Evolutionary conservation across 768 basidiomycete species (phyloP), one percentile per base, ranked within the genome.

Genomic region (Boletus rubropictus): DNA sequence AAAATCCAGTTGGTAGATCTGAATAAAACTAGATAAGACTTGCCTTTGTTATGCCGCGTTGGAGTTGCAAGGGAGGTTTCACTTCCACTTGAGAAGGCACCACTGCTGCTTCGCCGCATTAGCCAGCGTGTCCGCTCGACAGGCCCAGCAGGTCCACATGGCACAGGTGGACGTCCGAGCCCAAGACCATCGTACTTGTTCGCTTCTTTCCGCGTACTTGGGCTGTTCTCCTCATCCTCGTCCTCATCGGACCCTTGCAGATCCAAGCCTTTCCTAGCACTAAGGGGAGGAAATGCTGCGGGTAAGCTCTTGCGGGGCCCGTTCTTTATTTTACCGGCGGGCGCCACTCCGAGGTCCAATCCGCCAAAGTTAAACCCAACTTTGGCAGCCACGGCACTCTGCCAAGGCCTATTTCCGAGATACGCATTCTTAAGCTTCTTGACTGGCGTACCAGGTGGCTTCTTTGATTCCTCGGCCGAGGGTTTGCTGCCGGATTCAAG

Each of bases 371-470:
- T 70, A 25, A 77, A 73, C 24, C 72, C 70, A 39, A 87, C 79
- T 62, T 84, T 87, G 53, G 74, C 65, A 12, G 86, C 76, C 17
- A 89, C 77, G 4, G 86, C 86, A 58, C 87, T 89, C 63, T 88
- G 86, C 86, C 86, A 89, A 4, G 83, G 85, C 9, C 86, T 72
- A 41, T 79, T 76, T 49, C 72, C 70, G 29, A 83, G 67, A 58
- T 78, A 72, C 33, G 76, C 73, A 18, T 78, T 81, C 66, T 82
- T 82, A 48, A 73, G 63, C 59, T 75, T 81, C 73, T 90, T 90
- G n/a, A 88, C 84, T 1, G 88, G 88, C 12, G 88, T 90, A 0
- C 84, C 86, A 1, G 88, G 88, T 6, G 79, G 78, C 46, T 74
- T 81, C 72, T 86, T 89, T 15, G 62, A 60, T 48, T 67, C 63